phyloP scores from a whole-genome alignment of 192 early-diverging fungal genomes.

The Funneliformis mosseae region DNA sequence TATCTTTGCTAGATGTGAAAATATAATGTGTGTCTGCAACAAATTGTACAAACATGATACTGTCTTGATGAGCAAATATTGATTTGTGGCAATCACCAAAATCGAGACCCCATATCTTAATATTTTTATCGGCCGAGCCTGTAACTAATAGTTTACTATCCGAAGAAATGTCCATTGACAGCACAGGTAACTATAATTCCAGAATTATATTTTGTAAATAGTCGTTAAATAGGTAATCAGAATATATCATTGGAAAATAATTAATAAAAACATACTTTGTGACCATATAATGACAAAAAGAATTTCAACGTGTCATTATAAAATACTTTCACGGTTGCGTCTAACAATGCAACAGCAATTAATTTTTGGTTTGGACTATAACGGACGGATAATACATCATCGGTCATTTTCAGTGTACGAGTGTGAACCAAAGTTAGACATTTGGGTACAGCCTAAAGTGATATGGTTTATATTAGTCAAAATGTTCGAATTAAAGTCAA shows the following conservation, averaged over 20 bases:
- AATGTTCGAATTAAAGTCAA: neutral
- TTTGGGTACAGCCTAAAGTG: slow-evolving; percentile 40
- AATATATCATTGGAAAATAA: neutral
- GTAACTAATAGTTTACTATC: slow-evolving; percentile 91
- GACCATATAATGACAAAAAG: slow-evolving; percentile 95
- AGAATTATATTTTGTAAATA: neutral
- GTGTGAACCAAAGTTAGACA: slow-evolving; percentile 80
- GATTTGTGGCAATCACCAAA: slow-evolving; percentile 99
- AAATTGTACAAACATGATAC: slow-evolving; percentile 85
- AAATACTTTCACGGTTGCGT: slow-evolving; percentile 96
- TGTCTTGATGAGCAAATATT: slow-evolving; percentile 91
- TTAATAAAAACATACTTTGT: slow-evolving; percentile 58
- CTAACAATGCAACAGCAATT: slow-evolving; percentile 89
- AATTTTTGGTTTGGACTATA: slow-evolving; percentile 84
- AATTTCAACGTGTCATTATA: slow-evolving; percentile 97
- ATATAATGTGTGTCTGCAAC: slow-evolving; percentile 96
- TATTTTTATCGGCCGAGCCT: slow-evolving; percentile 95
- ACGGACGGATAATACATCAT: slow-evolving; percentile 86
- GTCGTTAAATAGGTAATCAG: neutral
- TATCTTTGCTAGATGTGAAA: slow-evolving; percentile 91
- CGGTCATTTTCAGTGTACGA: slow-evolving; percentile 92
- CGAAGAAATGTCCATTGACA: slow-evolving; percentile 98
- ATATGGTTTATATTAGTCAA: neutral
- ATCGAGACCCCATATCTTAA: slow-evolving; percentile 99
- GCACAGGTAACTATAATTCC: slow-evolving; percentile 73